Evolutionary conservation across 164 flowering plant species (phyloP).

Genomic region (Annona cherimola): DNA sequence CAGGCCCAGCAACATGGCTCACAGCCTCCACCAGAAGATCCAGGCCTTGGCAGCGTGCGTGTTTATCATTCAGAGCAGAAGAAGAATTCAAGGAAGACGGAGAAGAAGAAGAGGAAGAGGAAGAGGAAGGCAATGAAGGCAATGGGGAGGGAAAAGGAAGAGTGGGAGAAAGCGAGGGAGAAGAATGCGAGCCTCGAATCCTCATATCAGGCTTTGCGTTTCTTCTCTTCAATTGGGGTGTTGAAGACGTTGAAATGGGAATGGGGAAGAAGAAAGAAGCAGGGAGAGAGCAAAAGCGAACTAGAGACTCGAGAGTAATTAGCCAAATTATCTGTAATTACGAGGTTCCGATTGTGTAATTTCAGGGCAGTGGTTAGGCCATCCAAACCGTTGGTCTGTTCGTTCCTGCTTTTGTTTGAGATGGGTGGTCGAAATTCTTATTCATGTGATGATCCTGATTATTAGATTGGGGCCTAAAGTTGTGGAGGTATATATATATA

Average conservation of each 20-base stretch:
- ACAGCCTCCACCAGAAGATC: conserved; percentile 51
- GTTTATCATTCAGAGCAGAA: conserved; percentile 4
- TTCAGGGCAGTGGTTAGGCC: neutral
- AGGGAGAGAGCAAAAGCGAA: neutral
- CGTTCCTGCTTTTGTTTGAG: neutral
- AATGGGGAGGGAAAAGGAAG: conserved; percentile 20
- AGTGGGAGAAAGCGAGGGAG: conserved; percentile 14
- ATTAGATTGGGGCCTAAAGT: neutral
- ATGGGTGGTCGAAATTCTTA: no score
- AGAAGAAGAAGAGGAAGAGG: conserved; percentile 9
- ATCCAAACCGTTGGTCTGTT: neutral
- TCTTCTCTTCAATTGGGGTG: neutral
- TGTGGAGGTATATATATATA: no score
- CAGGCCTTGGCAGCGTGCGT: conserved; percentile 39
- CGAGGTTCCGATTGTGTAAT: neutral
- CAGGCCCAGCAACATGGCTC: conserved; percentile 29
- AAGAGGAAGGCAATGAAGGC: conserved; percentile 5
- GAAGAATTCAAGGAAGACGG: conserved; percentile 16
- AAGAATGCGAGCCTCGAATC: conserved; percentile 22
- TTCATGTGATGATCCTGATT: neutral
- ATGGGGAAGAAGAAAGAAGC: neutral
- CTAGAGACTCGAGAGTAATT: neutral
- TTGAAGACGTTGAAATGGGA: neutral
- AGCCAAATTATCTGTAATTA: neutral
- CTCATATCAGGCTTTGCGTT: conserved; percentile 11